phyloP scores from a whole-genome alignment of 192 early-diverging fungal genomes.

The Umbelopsis vinacea region DNA sequence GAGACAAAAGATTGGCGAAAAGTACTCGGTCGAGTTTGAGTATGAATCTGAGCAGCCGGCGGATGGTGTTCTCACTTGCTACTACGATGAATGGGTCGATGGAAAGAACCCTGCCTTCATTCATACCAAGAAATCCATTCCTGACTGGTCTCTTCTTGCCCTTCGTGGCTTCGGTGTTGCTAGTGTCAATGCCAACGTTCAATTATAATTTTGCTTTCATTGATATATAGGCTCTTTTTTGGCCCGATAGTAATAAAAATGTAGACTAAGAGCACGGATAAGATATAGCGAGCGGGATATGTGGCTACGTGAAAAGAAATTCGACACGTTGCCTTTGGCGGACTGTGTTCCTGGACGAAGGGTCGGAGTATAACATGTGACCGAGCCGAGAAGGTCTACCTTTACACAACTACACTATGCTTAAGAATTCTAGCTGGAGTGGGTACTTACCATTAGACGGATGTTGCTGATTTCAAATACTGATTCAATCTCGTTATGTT shows the following conservation, averaged over 20 bases:
- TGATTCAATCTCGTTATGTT: background rate
- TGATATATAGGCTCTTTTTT: too few species aligned
- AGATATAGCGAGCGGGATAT: too few species aligned
- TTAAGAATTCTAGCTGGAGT: conserved; percentile 16
- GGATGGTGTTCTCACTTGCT: conserved; percentile 40
- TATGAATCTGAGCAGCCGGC: conserved; percentile 33
- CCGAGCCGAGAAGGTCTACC: background rate
- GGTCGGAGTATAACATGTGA: too few species aligned
- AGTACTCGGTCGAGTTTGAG: background rate
- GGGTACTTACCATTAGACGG: background rate
- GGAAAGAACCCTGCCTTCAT: conserved; percentile 53
- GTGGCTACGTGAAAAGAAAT: too few species aligned
- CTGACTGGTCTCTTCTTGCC: conserved; percentile 40
- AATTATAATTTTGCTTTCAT: background rate
- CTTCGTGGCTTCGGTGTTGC: conserved; percentile 34
- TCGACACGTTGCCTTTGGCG: too few species aligned
- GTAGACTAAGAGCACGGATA: too few species aligned
- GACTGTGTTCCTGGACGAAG: too few species aligned
- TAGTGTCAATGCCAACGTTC: background rate
- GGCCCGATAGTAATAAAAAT: too few species aligned
- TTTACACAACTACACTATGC: background rate
- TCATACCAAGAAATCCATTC: conserved; percentile 38
- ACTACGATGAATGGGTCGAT: conserved; percentile 58
- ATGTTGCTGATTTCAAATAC: too few species aligned
- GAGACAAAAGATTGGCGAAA: conserved; percentile 19